Conservation (phyloP, 148 eudicot species). For the Rhododendron kiyosumense region DNA sequence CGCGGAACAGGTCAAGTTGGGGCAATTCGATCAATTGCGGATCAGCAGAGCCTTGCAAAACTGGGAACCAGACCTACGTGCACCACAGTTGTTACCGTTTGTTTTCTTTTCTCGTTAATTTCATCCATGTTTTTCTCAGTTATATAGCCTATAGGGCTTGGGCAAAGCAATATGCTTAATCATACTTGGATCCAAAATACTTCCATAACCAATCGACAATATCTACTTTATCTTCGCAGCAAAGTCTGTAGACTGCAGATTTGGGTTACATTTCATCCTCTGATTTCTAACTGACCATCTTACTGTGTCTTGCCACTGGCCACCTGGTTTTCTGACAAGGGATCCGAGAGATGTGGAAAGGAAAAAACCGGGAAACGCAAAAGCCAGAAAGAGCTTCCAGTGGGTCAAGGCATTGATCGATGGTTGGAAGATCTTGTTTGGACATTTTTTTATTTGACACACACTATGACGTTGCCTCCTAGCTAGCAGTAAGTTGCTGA, state of each 20-base stretch:
- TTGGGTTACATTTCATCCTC: neutral
- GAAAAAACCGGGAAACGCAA: constrained; percentile 98
- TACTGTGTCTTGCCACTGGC: constrained; percentile 17
- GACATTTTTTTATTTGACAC: too few species aligned
- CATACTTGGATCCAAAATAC: neutral
- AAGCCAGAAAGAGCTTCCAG: constrained; percentile 95
- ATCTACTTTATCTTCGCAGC: neutral
- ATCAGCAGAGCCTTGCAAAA: constrained; percentile 85
- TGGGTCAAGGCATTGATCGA: constrained; percentile 91
- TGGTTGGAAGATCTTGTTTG: neutral
- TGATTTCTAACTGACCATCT: neutral
- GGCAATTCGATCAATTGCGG: constrained; percentile 80
- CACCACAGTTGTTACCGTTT: neutral
- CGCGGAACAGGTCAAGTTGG: constrained; percentile 82
- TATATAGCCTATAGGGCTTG: neutral
- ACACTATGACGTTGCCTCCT: too few species aligned
- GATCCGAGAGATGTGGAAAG: constrained; percentile 84
- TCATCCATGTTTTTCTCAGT: neutral
- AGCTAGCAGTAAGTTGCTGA: too few species aligned
- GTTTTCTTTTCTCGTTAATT: neutral
- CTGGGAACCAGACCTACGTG: constrained; percentile 87
- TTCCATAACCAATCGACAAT: neutral
- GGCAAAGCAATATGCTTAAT: neutral
- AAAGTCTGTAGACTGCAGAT: neutral
- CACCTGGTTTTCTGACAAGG: constrained; percentile 93